Base-by-base conservation (phyloP, 2,329 filamentous ascomycete species). In the Hyphodiscus sp. region DNA sequence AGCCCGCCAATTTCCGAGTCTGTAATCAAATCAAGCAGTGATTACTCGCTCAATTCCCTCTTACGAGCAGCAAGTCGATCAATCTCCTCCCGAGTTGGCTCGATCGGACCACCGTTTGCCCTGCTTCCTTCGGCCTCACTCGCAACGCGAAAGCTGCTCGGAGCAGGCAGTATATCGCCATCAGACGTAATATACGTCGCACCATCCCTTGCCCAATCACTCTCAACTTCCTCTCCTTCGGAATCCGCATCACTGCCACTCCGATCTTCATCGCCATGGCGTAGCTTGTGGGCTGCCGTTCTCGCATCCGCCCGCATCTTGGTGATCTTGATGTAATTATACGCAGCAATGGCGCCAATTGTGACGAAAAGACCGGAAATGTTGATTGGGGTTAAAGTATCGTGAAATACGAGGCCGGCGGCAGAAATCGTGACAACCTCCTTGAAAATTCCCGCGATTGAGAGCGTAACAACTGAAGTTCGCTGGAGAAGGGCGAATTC, bases 371-470 rank as follows among this genome's bases (percentile, higher is more conserved):
- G 76, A 8, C 94, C 94, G 16, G 87, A 80, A 10, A 96, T 75
- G 69, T 99, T 99, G 74, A 99, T 82, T 0, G 85, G 76, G 0
- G 91, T 96, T 45, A 99, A 80, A 47, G 80, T 82, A 68, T 99
- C 94, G 63, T 94, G 81, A 74, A 96, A 99, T 3, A 96, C 83
- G 26, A 95, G 70, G 9, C 90, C 87, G 0, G 92, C 92, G 0
- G 90, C 91, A 42, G 83, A 86, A 65, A 99, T 97, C 15, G 94
- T 99, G 52, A 99, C 85, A 42, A 97, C 94, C 73, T 99, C 94
- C 70, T 99, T 99, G 78, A 99, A 97, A 58, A 99, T 97, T 57
- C 94, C 94, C 58, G 91, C 95, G 63, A 99, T 96, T 49, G 88
- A 95, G 45, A 99, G 79, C 0, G 94, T 97, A 49, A 99, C 94